Evolutionary conservation across 108 stramenopile genomes (phyloP).

Genomic region (Skeletonema potamos): DNA sequence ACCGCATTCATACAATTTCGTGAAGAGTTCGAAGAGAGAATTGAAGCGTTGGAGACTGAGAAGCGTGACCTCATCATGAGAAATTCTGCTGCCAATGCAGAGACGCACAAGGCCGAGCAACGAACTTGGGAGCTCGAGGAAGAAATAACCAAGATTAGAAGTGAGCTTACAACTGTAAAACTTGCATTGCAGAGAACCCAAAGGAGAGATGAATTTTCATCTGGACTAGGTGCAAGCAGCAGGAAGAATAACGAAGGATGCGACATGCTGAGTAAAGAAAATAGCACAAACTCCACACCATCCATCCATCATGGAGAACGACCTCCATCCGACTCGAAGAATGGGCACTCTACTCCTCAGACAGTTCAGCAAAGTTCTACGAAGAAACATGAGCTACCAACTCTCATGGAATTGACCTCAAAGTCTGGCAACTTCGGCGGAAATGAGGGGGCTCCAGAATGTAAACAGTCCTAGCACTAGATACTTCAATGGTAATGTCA

Average conservation of each 20-base stretch:
- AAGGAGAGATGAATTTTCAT: conserved; percentile 20
- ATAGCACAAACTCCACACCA: conserved; percentile 22
- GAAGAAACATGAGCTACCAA: conserved; percentile 8
- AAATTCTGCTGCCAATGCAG: conserved; percentile 70
- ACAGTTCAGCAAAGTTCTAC: neutral
- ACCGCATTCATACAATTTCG: conserved; percentile 62
- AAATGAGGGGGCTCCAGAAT: conserved; percentile 19
- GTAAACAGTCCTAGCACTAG: conserved; percentile 42
- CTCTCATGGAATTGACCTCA: conserved; percentile 27
- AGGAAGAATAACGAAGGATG: neutral
- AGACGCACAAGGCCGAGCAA: conserved; percentile 74
- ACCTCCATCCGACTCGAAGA: conserved; percentile 11
- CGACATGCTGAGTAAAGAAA: conserved; percentile 21
- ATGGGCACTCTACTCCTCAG: conserved; percentile 23
- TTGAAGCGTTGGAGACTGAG: conserved; percentile 69
- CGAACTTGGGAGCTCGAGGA: conserved; percentile 74
- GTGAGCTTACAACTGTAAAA: conserved; percentile 64
- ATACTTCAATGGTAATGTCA: neutral
- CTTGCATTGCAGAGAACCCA: conserved; percentile 62
- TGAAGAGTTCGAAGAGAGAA: conserved; percentile 75
- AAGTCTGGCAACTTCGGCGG: conserved; percentile 3
- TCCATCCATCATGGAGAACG: conserved; percentile 2
- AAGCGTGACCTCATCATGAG: conserved; percentile 84
- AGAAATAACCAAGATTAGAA: conserved; percentile 60
- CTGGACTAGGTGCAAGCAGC: conserved; percentile 24